A percentile compares a stretch with the other conserved stretches of the same genome.
phyloP scores from a whole-genome alignment of 148 eudicot species.

The Talinum fruticosum region DNA sequence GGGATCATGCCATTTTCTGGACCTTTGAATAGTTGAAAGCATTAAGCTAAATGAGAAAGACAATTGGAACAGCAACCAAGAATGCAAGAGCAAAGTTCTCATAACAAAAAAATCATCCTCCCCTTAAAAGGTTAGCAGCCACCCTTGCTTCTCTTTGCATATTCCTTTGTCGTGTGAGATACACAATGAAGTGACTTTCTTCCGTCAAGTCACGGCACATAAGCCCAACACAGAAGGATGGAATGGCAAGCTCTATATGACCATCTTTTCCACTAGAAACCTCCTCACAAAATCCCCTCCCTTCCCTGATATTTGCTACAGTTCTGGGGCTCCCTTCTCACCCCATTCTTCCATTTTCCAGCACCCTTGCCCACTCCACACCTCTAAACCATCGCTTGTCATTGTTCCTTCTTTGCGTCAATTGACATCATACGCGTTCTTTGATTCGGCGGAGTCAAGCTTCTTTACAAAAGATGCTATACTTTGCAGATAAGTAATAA shows the following conservation, averaged over 20 bases:
- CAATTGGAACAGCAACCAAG: not conserved
- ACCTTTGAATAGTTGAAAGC: not conserved
- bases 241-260: not conserved
- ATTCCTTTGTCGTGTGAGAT: not conserved
- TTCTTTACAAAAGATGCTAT: too few relatives aligned
- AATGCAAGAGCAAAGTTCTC: not conserved
- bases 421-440: too few relatives aligned
- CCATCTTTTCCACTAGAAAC: not conserved
- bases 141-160: not conserved
- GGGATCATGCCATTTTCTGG: not conserved
- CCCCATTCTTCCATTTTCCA: too few relatives aligned
- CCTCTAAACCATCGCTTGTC: too few relatives aligned
- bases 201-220: not conserved
- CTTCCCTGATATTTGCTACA: not conserved
- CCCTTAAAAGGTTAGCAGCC: not conserved
- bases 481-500: too few relatives aligned
- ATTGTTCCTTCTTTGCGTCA: too few relatives aligned
- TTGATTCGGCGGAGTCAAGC: too few relatives aligned
- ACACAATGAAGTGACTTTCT: not conserved
- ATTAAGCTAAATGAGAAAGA: not conserved
- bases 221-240: not conserved
- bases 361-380: too few relatives aligned
- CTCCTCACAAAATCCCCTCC: not conserved
- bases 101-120: not conserved
- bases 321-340: too few relatives aligned